Base-by-base conservation (phyloP, 2,329 filamentous ascomycete species). In the Colletotrichum euphorbiae region DNA sequence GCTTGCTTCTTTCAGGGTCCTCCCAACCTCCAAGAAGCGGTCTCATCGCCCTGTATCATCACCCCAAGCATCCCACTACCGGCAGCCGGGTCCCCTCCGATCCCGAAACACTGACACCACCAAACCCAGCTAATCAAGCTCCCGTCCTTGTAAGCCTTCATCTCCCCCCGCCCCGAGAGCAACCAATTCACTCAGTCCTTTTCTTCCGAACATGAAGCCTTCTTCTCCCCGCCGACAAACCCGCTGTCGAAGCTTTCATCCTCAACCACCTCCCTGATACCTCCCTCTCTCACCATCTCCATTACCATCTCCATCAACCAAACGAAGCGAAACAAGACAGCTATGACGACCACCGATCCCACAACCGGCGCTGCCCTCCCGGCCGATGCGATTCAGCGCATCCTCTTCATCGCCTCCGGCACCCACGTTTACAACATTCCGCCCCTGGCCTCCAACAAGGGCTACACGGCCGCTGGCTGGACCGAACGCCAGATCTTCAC, bases 391-490 rank as follows among this genome's bases (percentile, higher is more conserved):
- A 95, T 97, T 80, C 92, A 96, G 80, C 90, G 93, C 77, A 84
- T 96, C 77, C 90, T 97, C 78, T 94, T 93, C 86, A 83, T 94
- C 77, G 88, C 90, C 71, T 82, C 85, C 74, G 83, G 86, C 71
- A 91, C 96, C 71, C 93, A 97, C 82, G 87, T 97, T 83, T 97
- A 97, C 85, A 89, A 91, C 75, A 94, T 97, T 77, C 93, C 93
- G 17, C 93, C 93, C 24, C 84, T 94, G 66, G 85, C 90, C 50
- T 91, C 90, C 17, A 93, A 89, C 74, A 91, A 91, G 77, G 93
- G 93, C 78, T 92, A 97, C 84, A 87, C 86, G 40, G 93, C 94
- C 67, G 85, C 90, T 12, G 82, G 86, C 71, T 97, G 93, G 93
- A 97, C 93, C 31, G 83, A 84, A 52, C 88, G 90, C 42, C 90